Evolutionary conservation across 1,284 basidiomycete genomes (phyloP), one percentile per base, ranked within the genome.

Genomic region (Cutaneotrichosporon arboriforme): DNA sequence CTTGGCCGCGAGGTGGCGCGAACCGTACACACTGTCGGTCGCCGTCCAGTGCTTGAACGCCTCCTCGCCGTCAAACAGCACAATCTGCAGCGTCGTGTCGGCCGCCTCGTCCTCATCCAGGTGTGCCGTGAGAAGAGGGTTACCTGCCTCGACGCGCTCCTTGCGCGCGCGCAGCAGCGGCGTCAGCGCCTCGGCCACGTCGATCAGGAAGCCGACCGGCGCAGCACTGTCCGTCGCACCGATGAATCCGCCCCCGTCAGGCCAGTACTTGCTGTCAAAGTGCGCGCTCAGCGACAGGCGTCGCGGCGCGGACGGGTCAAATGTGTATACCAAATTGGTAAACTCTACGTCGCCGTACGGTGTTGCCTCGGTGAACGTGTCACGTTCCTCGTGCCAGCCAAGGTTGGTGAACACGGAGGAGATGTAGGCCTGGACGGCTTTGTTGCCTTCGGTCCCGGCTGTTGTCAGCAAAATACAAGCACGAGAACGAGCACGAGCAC

Each of bases 1-100:
- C 67, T 83, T 83, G 44, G 85, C 77, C 4, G 91, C 90, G 20
- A 97, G 80, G 73, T 96, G 88, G 61, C 90, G 83, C 38, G 92
- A 86, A 20, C 96, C 96, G 69, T 99, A 99, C 44, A 93, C 85
- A 1, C 89, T 93, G 73, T 99, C 96, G 0, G 81, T 83, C 34
- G 80, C 80, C 1, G 91, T 90, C 96, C 96, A 99, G 36, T 82
- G 78, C 34, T 84, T 79, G 74, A 93, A 97, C 0, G 96, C 96
- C 74, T 99, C 96, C 73, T 99, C 96, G 4, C 96, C 96, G 66
- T 99, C 97, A 59, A 99, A 93, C 68, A 98, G 96, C 18, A 98
- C 79, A n/a, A 98, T 78, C 70, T 97, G 92, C 14, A 99, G 74
- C 1, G 94, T 94, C 8, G 86, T 89, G 57, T 86, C 84, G 0